Conservation (phyloP, 768 basidiomycete species). For the Boletus pseudo-olivaceus region DNA sequence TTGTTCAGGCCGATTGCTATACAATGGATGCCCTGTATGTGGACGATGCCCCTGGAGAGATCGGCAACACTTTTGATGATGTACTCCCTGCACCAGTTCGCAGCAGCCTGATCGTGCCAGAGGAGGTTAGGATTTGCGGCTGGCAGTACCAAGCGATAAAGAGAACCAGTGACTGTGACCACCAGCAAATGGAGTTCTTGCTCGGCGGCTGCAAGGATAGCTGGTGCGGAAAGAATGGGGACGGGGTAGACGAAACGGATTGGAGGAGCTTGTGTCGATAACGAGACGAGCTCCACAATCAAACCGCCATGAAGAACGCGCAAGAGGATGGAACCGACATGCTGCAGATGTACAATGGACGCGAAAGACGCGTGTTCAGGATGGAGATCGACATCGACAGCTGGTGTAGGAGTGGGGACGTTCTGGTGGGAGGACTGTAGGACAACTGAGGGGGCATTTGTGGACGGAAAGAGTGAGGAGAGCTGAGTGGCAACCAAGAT, state of each 20-base stretch:
- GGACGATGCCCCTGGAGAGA: slow-evolving; percentile 45
- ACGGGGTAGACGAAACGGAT: slow-evolving; percentile 80
- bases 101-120: slow-evolving; percentile 53
- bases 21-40: slow-evolving; percentile 63
- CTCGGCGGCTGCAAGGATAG: slow-evolving; percentile 49
- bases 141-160: slow-evolving; percentile 72
- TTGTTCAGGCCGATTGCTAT: slow-evolving; percentile 60
- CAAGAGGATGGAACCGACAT: slow-evolving; percentile 63
- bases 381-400: slow-evolving; percentile 41
- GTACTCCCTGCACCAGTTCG: slow-evolving; percentile 67
- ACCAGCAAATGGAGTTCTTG: slow-evolving; percentile 66
- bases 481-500: slow-evolving; percentile 58
- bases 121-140: slow-evolving; percentile 47
- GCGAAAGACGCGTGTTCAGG: slow-evolving; percentile 73
- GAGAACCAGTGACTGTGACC: slow-evolving; percentile 62
- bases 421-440: slow-evolving; percentile 60
- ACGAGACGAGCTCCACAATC: slow-evolving; percentile 74
- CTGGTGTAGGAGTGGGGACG: slow-evolving; percentile 43
- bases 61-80: slow-evolving; percentile 52
- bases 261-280: slow-evolving; percentile 60
- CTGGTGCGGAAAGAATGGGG: slow-evolving; percentile 58
- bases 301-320: slow-evolving; percentile 72
- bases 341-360: slow-evolving; percentile 50
- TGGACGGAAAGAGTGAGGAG: slow-evolving; percentile 57
- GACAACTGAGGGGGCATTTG: slow-evolving; percentile 47